Evolutionary conservation across 2,329 filamentous ascomycete genomes (phyloP).

Genomic region (Sclerotinia glacialis): DNA sequence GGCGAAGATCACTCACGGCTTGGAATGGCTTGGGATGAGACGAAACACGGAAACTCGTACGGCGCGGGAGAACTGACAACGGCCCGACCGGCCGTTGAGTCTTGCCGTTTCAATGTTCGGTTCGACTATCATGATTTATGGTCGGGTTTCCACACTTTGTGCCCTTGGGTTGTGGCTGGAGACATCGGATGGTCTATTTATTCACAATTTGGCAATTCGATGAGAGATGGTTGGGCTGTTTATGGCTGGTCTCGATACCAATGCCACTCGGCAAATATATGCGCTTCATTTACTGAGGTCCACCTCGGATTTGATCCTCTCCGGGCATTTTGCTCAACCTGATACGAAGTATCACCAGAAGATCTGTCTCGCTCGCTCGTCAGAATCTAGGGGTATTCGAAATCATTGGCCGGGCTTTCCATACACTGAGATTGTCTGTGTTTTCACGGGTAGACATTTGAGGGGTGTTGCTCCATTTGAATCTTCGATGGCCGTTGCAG

Average conservation of each 20-base stretch:
- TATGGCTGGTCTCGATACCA: rapidly evolving
- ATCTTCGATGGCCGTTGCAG: rapidly evolving
- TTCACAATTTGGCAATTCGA: background rate
- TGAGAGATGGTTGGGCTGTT: background rate
- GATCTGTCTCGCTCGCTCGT: background rate
- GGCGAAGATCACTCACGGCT: no score
- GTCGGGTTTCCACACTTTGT: rapidly evolving
- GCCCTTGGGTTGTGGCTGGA: background rate
- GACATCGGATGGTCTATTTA: no score
- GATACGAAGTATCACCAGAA: background rate
- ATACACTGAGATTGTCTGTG: no score
- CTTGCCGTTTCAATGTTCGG: rapidly evolving
- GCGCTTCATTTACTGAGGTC: no score
- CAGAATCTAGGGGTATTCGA: background rate
- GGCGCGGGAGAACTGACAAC: rapidly evolving
- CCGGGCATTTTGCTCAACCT: no score
- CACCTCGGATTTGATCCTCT: no score
- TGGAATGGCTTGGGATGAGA: background rate
- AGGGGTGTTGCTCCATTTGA: rapidly evolving
- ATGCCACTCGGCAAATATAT: background rate
- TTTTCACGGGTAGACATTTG: no score
- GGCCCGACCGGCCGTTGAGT: rapidly evolving
- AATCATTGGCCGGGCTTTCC: background rate
- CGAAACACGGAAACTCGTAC: background rate
- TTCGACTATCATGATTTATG: background rate